Conservation (phyloP, 805 yeast species). For the Ogataea zsoltii region DNA sequence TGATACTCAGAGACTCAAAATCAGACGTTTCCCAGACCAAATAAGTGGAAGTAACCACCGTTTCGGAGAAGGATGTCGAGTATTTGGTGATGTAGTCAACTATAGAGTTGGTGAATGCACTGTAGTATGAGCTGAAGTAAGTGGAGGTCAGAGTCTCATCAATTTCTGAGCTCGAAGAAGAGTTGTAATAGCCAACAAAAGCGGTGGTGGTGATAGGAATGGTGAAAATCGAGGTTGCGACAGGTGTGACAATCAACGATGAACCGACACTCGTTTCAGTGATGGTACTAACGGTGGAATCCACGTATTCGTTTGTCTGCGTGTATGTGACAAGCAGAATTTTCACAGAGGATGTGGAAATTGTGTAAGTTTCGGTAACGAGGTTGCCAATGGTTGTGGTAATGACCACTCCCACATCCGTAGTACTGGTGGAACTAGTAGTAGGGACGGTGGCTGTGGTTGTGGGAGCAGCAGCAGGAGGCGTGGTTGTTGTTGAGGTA, state of each 20-base stretch:
- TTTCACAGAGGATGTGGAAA: slow-evolving; percentile 21
- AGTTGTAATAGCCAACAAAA: slow-evolving; percentile 16
- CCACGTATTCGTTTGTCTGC: slow-evolving; percentile 8
- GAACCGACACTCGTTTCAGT: slow-evolving; percentile 9
- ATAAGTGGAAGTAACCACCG: slow-evolving; percentile 17
- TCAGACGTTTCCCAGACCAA: slow-evolving; percentile 13
- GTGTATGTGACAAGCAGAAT: slow-evolving; percentile 23
- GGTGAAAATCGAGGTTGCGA: slow-evolving; percentile 12
- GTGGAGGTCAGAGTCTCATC: slow-evolving; percentile 11
- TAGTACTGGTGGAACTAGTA: neutral
- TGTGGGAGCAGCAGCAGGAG: slow-evolving; percentile 4
- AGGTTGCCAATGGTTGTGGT: slow-evolving; percentile 14
- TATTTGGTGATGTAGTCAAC: slow-evolving; percentile 4
- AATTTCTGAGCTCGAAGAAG: slow-evolving; percentile 2
- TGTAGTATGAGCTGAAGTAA: slow-evolving; percentile 8
- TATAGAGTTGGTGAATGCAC: slow-evolving; percentile 8
- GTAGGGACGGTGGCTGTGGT: slow-evolving; percentile 6
- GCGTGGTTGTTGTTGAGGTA: slow-evolving; percentile 3
- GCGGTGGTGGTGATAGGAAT: slow-evolving; percentile 11
- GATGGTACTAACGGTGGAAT: slow-evolving; percentile 6
- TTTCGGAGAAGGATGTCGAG: slow-evolving; percentile 2
- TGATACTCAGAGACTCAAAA: slow-evolving; percentile 10
- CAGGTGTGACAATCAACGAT: slow-evolving; percentile 10
- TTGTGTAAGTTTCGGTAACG: slow-evolving; percentile 17
- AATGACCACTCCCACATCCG: slow-evolving; percentile 9